These are phyloP conservation scores for Apiospora phragmitis DNA, from an alignment of 2,329 filamentous ascomycete genomes.

Conservation along the genomic window DNA sequence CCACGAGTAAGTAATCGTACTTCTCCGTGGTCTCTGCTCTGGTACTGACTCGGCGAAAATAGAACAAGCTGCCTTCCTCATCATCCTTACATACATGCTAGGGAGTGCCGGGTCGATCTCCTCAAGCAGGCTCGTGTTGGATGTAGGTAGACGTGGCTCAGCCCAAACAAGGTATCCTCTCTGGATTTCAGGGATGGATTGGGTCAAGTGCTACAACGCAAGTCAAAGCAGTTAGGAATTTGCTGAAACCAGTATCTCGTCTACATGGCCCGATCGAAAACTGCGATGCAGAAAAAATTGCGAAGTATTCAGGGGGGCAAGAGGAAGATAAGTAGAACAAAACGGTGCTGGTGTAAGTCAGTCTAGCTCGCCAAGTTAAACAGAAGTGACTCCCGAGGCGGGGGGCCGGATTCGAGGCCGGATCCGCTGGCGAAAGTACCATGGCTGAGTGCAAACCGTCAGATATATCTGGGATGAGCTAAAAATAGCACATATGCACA, in stretches of 20 bases:
- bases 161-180: neutral
- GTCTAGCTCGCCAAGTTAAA: neutral
- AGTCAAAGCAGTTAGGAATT: neutral
- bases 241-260: neutral
- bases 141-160: neutral
- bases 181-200: neutral
- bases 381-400: neutral
- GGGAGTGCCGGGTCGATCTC: neutral
- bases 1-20: neutral
- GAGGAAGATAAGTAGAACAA: neutral
- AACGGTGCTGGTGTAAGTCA: neutral
- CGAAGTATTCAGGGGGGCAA: neutral
- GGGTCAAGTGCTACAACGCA: neutral
- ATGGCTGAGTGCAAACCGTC: neutral
- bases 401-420: neutral
- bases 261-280: neutral
- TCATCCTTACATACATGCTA: neutral
- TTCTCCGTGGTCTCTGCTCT: neutral
- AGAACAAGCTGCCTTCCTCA: neutral
- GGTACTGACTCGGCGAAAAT: neutral
- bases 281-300: neutral
- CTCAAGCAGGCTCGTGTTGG: neutral
- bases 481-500: neutral
- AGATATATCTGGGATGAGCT: neutral
- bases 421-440: neutral